phyloP scores from a whole-genome alignment of 2,329 filamentous ascomycete species.

The Alternaria sp. region DNA sequence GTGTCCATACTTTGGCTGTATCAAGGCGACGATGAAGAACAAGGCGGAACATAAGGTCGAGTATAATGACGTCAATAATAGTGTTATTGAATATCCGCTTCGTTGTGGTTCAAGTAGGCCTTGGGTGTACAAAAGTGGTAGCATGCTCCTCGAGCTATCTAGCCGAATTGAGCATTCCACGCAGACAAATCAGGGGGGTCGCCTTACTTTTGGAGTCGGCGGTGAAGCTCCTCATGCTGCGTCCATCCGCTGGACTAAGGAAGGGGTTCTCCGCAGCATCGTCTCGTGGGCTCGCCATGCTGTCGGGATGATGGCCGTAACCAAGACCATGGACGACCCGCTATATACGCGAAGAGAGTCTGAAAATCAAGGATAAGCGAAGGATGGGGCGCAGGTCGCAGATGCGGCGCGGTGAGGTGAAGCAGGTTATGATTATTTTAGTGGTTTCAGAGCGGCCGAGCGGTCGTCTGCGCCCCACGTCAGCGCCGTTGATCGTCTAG shows the following conservation, averaged over 20 bases:
- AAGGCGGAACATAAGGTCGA: conserved; percentile 65
- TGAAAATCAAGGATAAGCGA: not conserved
- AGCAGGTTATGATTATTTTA: conserved; percentile 2
- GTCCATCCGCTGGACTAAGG: conserved; percentile 5
- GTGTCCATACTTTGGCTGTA: conserved; percentile 65
- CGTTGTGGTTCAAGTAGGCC: conserved; percentile 7
- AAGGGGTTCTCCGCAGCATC: conserved; percentile 5
- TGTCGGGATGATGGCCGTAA: not conserved
- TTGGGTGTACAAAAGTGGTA: conserved; percentile 7
- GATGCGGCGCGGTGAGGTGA: not conserved
- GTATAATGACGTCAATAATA: conserved; percentile 58
- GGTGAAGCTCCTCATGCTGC: not conserved
- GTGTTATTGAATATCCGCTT: conserved; percentile 3
- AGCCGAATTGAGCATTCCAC: not conserved
- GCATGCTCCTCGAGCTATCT: conserved; percentile 9
- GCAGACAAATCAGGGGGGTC: not conserved
- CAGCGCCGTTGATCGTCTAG: not conserved
- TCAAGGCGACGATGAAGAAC: conserved; percentile 65
- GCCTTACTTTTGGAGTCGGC: conserved; percentile 5
- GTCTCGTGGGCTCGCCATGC: conserved; percentile 3
- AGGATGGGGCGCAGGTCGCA: conserved; percentile 1
- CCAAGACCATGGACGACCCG: not conserved
- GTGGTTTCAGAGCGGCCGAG: conserved; percentile 3
- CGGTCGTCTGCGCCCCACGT: conserved; percentile 3
- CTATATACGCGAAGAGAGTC: not conserved